Percentiles rank a stretch among this genome's conserved stretches.
These are phyloP conservation scores for Datisca glomerata DNA, from an alignment of 306 rosid species.

Conservation along the genomic window DNA sequence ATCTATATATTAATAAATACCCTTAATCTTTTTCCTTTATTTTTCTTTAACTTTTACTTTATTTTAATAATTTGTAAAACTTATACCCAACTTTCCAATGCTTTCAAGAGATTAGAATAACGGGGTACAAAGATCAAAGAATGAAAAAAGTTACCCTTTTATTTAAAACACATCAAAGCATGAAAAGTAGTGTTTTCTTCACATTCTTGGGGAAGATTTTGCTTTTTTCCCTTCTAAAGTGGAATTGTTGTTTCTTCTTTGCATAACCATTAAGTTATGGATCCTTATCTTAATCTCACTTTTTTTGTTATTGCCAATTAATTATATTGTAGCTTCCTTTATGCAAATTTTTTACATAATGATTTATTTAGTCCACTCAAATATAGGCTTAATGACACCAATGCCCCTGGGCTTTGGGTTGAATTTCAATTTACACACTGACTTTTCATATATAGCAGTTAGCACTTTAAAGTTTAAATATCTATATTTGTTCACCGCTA, in stretches of 20 bases:
- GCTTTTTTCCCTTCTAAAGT: conserved; percentile 48
- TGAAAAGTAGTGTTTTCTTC: conserved; percentile 89
- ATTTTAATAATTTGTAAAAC: conserved; percentile 37
- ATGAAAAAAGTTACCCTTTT: conserved; percentile 78
- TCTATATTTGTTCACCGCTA: too few species aligned
- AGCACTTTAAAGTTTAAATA: not conserved
- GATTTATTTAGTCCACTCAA: too few species aligned
- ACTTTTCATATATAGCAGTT: not conserved
- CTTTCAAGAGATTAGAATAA: conserved; percentile 77
- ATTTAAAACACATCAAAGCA: conserved; percentile 48
- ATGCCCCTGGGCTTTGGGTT: not conserved
- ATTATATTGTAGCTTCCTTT: too few species aligned
- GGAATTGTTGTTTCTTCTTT: conserved; percentile 63
- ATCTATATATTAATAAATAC: conserved; percentile 24
- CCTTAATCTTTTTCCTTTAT: conserved; percentile 25
- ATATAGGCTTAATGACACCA: too few species aligned
- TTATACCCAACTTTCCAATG: conserved; percentile 48
- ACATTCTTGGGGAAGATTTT: conserved; percentile 78
- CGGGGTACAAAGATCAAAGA: conserved; percentile 66
- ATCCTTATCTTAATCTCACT: conserved; percentile 37
- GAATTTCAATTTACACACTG: not conserved
- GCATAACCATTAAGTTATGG: conserved; percentile 59
- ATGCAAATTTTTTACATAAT: not conserved
- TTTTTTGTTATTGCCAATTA: conserved; percentile 6
- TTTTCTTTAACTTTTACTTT: conserved; percentile 16